These are phyloP conservation scores for Colletotrichum sp. DNA, from an alignment of 2,329 filamentous ascomycete species.

Conservation along the genomic window DNA sequence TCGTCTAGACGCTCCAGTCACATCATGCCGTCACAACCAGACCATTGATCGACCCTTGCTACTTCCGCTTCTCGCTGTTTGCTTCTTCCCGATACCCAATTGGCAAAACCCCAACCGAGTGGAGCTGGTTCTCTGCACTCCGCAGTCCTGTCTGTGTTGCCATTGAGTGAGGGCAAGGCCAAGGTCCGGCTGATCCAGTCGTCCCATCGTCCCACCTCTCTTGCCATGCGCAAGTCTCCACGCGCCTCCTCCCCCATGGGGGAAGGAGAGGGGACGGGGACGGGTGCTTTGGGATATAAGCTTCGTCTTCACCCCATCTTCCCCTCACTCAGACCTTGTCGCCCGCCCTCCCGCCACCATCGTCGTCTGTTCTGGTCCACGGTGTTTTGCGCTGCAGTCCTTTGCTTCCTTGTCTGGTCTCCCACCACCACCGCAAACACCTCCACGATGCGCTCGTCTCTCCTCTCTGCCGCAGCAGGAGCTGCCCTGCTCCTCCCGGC, in stretches of 20 bases:
- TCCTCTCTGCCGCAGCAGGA: conserved; percentile 9
- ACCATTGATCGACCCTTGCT: conserved; percentile 1
- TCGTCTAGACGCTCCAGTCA: conserved; percentile 22
- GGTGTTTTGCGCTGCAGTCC: neutral
- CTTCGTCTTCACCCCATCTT: conserved; percentile 13
- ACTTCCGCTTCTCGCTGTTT: neutral
- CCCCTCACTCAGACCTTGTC: neutral
- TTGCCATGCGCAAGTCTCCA: conserved; percentile 4
- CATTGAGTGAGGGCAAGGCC: neutral
- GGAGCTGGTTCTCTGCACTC: conserved; percentile 13
- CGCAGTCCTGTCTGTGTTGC: neutral
- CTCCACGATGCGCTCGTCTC: conserved; percentile 15
- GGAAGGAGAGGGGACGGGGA: neutral
- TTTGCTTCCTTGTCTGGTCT: conserved; percentile 13
- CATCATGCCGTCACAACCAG: conserved; percentile 12
- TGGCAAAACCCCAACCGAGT: neutral
- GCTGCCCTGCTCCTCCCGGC: conserved; percentile 31
- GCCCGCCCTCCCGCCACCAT: neutral
- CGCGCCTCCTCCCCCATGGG: conserved; percentile 3
- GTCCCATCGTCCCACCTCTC: conserved; percentile 12
- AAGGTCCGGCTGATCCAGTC: conserved; percentile 12
- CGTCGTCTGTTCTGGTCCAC: conserved; percentile 6
- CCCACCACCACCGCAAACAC: neutral
- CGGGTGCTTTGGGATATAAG: conserved; percentile 14
- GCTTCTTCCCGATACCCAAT: neutral